Conservation (phyloP, 768 basidiomycete species). For the Russula abietina region DNA sequence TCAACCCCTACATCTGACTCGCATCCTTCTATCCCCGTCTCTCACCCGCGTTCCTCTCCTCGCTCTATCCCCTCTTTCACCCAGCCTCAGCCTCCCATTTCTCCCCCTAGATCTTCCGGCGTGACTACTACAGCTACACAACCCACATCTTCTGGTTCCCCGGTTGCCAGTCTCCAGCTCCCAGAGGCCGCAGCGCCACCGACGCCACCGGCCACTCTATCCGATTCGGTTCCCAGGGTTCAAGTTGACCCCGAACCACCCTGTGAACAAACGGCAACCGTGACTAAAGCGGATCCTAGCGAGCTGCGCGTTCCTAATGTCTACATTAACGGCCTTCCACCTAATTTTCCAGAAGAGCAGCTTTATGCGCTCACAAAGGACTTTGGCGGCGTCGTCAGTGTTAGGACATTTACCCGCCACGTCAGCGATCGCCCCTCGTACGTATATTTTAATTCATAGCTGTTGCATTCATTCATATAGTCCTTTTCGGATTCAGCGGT, state of each 20-base stretch:
- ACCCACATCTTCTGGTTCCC: constrained; percentile 13
- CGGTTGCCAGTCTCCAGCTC: not conserved
- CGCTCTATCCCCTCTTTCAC: constrained; percentile 19
- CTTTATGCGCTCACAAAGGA: constrained; percentile 63
- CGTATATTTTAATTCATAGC: constrained; percentile 26
- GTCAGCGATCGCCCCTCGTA: constrained; percentile 63
- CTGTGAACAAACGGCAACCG: not conserved
- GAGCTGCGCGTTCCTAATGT: constrained; percentile 58
- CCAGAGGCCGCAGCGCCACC: constrained; percentile 10
- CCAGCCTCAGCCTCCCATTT: constrained; percentile 24
- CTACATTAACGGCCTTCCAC: constrained; percentile 83
- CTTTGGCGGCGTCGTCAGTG: constrained; percentile 72
- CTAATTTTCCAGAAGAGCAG: constrained; percentile 76
- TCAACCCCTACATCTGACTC: constrained; percentile 18
- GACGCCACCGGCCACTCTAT: constrained; percentile 12
- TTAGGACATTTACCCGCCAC: constrained; percentile 78
- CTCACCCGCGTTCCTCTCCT: constrained; percentile 26
- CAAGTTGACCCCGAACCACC: constrained; percentile 13
- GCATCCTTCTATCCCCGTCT: constrained; percentile 24
- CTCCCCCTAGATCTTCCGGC: constrained; percentile 21
- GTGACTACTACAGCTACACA: constrained; percentile 8
- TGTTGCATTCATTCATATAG: not conserved
- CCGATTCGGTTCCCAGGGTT: constrained; percentile 14
- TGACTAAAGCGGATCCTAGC: constrained; percentile 12
- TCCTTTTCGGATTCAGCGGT: constrained; percentile 40